These are phyloP conservation scores for Avena eriantha DNA, from an alignment of 176 grass and related monocot genomes.

Conservation along the genomic window DNA sequence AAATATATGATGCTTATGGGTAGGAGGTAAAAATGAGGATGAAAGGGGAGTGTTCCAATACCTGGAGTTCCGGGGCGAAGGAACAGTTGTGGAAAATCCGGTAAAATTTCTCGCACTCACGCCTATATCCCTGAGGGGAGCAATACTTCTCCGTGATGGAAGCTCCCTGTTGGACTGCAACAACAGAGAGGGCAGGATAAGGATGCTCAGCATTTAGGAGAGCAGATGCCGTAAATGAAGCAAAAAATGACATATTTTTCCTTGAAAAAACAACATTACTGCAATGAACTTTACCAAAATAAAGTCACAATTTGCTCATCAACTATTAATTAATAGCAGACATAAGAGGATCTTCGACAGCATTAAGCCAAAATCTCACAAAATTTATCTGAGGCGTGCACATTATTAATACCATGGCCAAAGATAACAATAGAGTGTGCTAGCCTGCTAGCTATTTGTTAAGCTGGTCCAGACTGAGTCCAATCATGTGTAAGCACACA, in stretches of 20 bases:
- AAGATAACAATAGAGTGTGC: background rate
- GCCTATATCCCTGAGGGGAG: slow-evolving; percentile 71
- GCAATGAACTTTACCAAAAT: background rate
- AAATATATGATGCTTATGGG: background rate
- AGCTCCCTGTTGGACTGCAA: slow-evolving; percentile 67
- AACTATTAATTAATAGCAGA: slow-evolving; percentile 1
- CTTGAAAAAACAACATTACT: slow-evolving; percentile 13
- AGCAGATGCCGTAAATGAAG: slow-evolving; percentile 19
- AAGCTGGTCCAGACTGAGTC: slow-evolving; percentile 5
- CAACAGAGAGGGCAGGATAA: slow-evolving; percentile 13
- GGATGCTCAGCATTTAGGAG: slow-evolving; percentile 22
- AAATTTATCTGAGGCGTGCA: background rate
- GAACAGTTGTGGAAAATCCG: slow-evolving; percentile 54
- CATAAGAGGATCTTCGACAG: background rate
- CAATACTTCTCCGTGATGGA: slow-evolving; percentile 61
- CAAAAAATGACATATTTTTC: background rate
- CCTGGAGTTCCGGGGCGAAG: slow-evolving; percentile 56
- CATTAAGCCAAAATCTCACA: slow-evolving; percentile 16
- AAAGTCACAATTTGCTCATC: slow-evolving; percentile 21
- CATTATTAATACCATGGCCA: background rate
- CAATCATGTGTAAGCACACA: slow-evolving; percentile 22
- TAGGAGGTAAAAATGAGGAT: slow-evolving; percentile 1
- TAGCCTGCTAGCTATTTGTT: background rate
- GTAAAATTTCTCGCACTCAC: slow-evolving; percentile 44
- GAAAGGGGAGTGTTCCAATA: slow-evolving; percentile 30